A percentile compares a stretch with the other conserved stretches of the same genome.
These are phyloP conservation scores for Naganishia friedmannii DNA, from an alignment of 768 basidiomycete species.

Conservation along the genomic window DNA sequence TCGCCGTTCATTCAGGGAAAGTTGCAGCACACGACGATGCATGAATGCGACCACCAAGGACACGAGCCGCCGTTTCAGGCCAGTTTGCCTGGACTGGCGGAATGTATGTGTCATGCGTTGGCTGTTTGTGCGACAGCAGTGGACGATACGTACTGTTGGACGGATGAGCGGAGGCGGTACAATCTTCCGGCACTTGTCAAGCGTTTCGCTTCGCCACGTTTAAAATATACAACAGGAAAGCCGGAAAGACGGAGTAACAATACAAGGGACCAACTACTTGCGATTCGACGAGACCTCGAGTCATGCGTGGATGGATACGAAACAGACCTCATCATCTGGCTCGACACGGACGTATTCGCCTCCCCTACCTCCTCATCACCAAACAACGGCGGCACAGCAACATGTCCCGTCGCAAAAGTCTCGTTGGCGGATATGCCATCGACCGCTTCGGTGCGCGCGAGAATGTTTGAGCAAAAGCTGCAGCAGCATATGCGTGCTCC, in stretches of 20 bases:
- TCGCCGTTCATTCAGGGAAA: constrained; percentile 4
- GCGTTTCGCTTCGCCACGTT: background rate
- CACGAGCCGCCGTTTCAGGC: constrained; percentile 6
- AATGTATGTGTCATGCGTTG: constrained; percentile 13
- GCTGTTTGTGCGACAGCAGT: constrained; percentile 2
- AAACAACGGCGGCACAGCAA: background rate
- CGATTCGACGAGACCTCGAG: background rate
- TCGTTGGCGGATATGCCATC: constrained; percentile 5
- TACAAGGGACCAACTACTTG: background rate
- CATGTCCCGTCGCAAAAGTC: constrained; percentile 17
- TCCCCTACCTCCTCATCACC: background rate
- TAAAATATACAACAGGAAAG: no score
- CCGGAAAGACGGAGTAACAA: background rate
- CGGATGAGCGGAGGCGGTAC: background rate
- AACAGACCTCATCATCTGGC: constrained; percentile 25
- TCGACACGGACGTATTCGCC: constrained; percentile 28
- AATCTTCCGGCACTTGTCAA: background rate
- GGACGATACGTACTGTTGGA: constrained; percentile 24
- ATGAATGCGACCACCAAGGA: background rate
- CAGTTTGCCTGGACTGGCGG: constrained; percentile 16
- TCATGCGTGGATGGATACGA: constrained; percentile 9
- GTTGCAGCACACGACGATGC: background rate
- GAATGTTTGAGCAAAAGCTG: constrained; percentile 6
- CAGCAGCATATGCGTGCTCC: no score
- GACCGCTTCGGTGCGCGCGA: background rate